Conservation (phyloP, 2,329 filamentous ascomycete genomes). For the Canariomyces notabilis region DNA sequence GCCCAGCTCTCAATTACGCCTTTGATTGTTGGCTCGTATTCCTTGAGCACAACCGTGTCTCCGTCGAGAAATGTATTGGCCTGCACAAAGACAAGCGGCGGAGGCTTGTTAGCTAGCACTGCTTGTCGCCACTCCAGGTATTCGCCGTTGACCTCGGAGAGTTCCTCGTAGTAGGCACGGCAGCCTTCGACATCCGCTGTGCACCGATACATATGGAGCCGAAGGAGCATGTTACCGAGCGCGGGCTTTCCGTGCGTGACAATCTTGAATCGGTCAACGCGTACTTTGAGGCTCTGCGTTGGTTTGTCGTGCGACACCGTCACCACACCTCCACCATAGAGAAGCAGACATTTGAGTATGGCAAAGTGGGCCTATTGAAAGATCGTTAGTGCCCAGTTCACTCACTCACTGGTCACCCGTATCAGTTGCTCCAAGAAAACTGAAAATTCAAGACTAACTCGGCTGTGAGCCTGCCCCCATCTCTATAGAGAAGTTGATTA, state of each 20-base stretch:
- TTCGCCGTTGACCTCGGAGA: constrained; percentile 50
- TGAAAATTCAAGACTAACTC: constrained; percentile 28
- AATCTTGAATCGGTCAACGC: constrained; percentile 55
- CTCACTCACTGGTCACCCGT: too few species aligned
- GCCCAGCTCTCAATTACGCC: constrained; percentile 57
- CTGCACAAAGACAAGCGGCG: constrained; percentile 58
- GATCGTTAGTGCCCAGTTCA: too few species aligned
- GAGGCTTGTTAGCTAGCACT: constrained; percentile 52
- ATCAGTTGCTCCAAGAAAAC: too few species aligned
- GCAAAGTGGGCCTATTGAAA: constrained; percentile 49
- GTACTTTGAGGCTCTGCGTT: constrained; percentile 46
- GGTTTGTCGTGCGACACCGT: constrained; percentile 42
- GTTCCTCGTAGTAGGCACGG: constrained; percentile 51
- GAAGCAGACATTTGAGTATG: constrained; percentile 56
- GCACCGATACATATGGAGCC: constrained; percentile 57
- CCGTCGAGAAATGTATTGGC: constrained; percentile 49
- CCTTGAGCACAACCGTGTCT: constrained; percentile 47
- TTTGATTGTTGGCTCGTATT: constrained; percentile 58
- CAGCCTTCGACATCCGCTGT: constrained; percentile 54
- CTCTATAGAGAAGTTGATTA: constrained; percentile 30
- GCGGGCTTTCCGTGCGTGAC: constrained; percentile 50
- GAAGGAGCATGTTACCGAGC: constrained; percentile 53
- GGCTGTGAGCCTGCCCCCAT: constrained; percentile 41
- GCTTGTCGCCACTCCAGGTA: constrained; percentile 50
- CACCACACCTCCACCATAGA: constrained; percentile 47